Base-by-base conservation (phyloP, 805 yeast species). In the Candida qinlingensis region DNA sequence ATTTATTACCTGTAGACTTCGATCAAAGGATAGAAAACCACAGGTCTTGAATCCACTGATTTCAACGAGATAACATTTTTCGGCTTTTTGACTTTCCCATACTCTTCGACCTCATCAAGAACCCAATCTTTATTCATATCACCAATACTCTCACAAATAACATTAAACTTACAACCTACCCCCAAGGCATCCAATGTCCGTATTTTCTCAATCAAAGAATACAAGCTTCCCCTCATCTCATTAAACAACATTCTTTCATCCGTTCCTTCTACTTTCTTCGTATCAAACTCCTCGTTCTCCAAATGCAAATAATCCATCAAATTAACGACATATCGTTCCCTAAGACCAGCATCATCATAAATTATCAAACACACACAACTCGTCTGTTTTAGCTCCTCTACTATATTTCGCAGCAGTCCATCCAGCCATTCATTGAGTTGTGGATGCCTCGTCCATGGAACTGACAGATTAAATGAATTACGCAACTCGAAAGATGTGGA, bases 371-470 rank as follows among this genome's bases (percentile, higher is more conserved):
- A 62, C 1, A 72, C 58, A 30, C 44, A 36, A 7, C 41, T 35
- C 53, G 11, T 70, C 3, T 28, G 25, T 5, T 36, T 11, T 13
- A 41, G 4, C 19, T 42, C 34, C 5, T 33, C 11, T 0, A 44
- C 39, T 11, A 60, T 44, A 3, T 54, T 42, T 3, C 13, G 45
- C 3, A 47, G 33, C 6, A 47, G 26, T 6, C 41, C 47, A 8
- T 47, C 44, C 4, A 51, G 39, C 59, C 58, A 54, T 6, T 44
- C 44, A 31, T 51, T 46, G 3, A 54, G 69, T 2, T 56, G 68
- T 0, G 80, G 80, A 53, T 77, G 79, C 50, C 82, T 63, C 44
- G 67, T 70, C 36, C 70, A 65, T 10, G 76, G 74, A 0, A 74
- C 64, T 37, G 61, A 63, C 12, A 78, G 46, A 37, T 72, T 69